Base-by-base conservation (phyloP, 495 filamentous ascomycete species). In the Podospora pseudocomata region DNA sequence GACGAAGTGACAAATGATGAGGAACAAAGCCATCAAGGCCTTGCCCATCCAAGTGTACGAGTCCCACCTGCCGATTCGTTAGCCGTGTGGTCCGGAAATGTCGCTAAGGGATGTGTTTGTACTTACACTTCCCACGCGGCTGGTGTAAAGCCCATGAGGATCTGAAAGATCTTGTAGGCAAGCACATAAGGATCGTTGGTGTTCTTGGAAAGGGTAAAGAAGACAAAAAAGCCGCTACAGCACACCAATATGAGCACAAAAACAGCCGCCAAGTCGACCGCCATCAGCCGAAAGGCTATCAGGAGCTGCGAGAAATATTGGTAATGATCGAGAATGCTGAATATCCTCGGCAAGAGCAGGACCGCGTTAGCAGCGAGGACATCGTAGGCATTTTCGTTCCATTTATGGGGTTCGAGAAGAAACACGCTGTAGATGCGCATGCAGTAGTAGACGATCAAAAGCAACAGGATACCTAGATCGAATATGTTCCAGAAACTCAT, bases 401-500 rank as follows among this genome's bases (percentile, higher is more conserved):
- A 85, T 26, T 85, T 81, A 53, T 90, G 81, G 9, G 86, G 83
- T 69, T 91, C 90, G 4, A 91, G 86, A 69, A 95, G 82, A 59
- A 95, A 85, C 57, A 96, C 87, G 16, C 93, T 92, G 73, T 94
- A 94, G 28, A 96, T 82, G 58, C 94, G 88, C 81, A 98, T 87
- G 70, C 88, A 89, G 75, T 96, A 97, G 76, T 96, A 97, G 34
- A 90, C 86, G 71, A 94, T 87, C 68, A 97, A 86, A 49, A 97
- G 83, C n/a, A 95, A 76, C 61, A 97, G 78, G 65, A 96, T 96
- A 5, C 92, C 92, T 55, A 97, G 79, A 73, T 97, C 94, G 74
- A 97, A 96, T 20, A 93, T 84, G 76, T 97, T 97, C 94, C 94
- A 97, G 76, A 97, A 92, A 76, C 92, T 96, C 90, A 97, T 92